Evolutionary conservation across 2,329 filamentous ascomycete genomes (phyloP).

Genomic region (Samsoniella hepiali): DNA sequence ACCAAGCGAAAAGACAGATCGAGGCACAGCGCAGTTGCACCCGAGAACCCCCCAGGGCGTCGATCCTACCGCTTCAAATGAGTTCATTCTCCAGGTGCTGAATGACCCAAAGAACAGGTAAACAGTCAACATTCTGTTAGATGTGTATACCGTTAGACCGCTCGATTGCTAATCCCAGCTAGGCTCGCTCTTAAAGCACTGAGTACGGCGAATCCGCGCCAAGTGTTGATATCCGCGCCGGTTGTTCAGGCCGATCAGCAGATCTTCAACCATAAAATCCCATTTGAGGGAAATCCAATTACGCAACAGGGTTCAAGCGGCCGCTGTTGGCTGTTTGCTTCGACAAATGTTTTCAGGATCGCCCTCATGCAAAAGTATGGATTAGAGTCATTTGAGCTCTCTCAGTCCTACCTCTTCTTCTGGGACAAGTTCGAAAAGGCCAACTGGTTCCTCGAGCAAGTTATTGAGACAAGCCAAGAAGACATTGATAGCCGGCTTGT

Average conservation of each 20-base stretch:
- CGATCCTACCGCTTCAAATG: not conserved
- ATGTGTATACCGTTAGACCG: slow-evolving; percentile 2
- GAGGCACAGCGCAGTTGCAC: slow-evolving; percentile 20
- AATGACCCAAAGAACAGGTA: slow-evolving; percentile 65
- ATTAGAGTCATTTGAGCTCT: slow-evolving; percentile 77
- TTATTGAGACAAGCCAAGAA: slow-evolving; percentile 69
- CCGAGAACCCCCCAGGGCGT: slow-evolving; percentile 42
- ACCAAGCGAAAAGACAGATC: not conserved
- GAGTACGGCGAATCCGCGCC: slow-evolving; percentile 61
- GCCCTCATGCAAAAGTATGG: slow-evolving; percentile 81
- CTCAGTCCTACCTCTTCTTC: slow-evolving; percentile 84
- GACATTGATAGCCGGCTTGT: slow-evolving; percentile 71
- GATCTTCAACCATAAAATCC: slow-evolving; percentile 79
- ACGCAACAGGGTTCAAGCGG: slow-evolving; percentile 82
- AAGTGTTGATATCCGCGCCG: slow-evolving; percentile 62
- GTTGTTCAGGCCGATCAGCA: slow-evolving; percentile 68
- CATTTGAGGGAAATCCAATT: slow-evolving; percentile 75
- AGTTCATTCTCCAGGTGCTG: slow-evolving; percentile 33
- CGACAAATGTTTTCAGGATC: slow-evolving; percentile 89
- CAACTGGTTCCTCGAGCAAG: slow-evolving; percentile 84
- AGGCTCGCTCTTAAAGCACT: slow-evolving; percentile 75
- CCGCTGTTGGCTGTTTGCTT: slow-evolving; percentile 88
- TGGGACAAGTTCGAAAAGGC: slow-evolving; percentile 93
- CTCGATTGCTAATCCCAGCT: not conserved
- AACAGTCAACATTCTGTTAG: slow-evolving; percentile 7